Evolutionary conservation across 305 asterid species (phyloP).

Genomic region (Galium porrigens): DNA sequence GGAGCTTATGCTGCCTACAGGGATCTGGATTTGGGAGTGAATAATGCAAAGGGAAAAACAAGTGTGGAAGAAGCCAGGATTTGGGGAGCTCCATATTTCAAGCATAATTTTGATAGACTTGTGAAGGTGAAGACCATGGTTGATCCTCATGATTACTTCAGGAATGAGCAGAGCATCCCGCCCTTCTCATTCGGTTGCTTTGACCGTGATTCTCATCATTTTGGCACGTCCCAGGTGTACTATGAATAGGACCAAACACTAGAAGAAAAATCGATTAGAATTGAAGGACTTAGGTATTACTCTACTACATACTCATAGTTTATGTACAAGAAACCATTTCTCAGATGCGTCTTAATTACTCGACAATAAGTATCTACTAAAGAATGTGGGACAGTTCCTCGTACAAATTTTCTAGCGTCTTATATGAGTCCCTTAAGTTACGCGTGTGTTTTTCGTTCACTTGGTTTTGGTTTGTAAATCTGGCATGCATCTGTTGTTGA

Average conservation of each 20-base stretch:
- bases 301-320: neutral
- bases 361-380: too few species aligned
- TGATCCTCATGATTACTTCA: slow-evolving; percentile 11
- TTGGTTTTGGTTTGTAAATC: too few species aligned
- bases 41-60: neutral
- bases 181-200: neutral
- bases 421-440: too few species aligned
- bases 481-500: too few species aligned
- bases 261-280: too few species aligned
- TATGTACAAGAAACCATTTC: neutral
- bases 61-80: slow-evolving; percentile 4
- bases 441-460: too few species aligned
- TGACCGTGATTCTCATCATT: neutral
- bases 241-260: neutral
- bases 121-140: neutral
- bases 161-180: slow-evolving; percentile 10
- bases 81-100: slow-evolving; percentile 12
- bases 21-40: slow-evolving; percentile 16
- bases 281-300: neutral
- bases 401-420: too few species aligned
- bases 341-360: too few species aligned
- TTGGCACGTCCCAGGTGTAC: neutral
- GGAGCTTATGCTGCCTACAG: slow-evolving; percentile 15
- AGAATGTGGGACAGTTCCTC: too few species aligned
- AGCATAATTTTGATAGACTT: slow-evolving; percentile 5